These are phyloP conservation scores for Aspergillus sp. DNA, from an alignment of 2,329 filamentous ascomycete genomes.

Conservation along the genomic window DNA sequence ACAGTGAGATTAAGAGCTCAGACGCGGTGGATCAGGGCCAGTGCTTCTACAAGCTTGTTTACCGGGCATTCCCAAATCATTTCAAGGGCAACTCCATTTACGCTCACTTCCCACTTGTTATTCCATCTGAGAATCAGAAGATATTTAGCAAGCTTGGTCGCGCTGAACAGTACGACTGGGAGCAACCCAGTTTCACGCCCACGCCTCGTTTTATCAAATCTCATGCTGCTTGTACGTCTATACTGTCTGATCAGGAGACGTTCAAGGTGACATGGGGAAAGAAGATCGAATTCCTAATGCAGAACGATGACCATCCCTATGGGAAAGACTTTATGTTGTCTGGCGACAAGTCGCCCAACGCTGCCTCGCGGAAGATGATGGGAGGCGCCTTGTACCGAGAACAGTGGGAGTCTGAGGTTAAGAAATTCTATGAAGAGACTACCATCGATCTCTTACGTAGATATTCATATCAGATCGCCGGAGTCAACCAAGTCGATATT, in stretches of 20 bases:
- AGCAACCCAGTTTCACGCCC: constrained; percentile 21
- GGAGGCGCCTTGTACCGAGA: constrained; percentile 37
- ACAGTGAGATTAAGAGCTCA: constrained; percentile 36
- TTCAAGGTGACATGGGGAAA: constrained; percentile 43
- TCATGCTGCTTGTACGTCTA: constrained; percentile 37
- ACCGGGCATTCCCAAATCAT: constrained; percentile 44
- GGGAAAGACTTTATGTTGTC: constrained; percentile 43
- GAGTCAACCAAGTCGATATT: constrained; percentile 41
- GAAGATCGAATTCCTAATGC: constrained; percentile 40
- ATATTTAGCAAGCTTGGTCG: constrained; percentile 35
- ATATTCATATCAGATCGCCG: constrained; percentile 41
- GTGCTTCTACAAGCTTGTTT: constrained; percentile 45
- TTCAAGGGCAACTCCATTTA: constrained; percentile 43
- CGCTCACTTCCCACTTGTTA: constrained; percentile 43
- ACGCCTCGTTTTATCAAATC: constrained; percentile 37
- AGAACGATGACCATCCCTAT: constrained; percentile 27
- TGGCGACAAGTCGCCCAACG: constrained; percentile 36
- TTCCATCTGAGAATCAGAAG: constrained; percentile 40
- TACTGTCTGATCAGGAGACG: constrained; percentile 35
- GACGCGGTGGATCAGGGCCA: constrained; percentile 41
- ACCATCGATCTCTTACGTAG: constrained; percentile 38
- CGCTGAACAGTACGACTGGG: constrained; percentile 36
- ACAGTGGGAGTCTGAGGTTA: constrained; percentile 40
- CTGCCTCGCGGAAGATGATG: constrained; percentile 37
- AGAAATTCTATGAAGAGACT: constrained; percentile 42